Percentiles rank a stretch among this genome's conserved stretches.
Conservation (phyloP, 1,139 yeast genomes). For the Pichia cactophila region DNA sequence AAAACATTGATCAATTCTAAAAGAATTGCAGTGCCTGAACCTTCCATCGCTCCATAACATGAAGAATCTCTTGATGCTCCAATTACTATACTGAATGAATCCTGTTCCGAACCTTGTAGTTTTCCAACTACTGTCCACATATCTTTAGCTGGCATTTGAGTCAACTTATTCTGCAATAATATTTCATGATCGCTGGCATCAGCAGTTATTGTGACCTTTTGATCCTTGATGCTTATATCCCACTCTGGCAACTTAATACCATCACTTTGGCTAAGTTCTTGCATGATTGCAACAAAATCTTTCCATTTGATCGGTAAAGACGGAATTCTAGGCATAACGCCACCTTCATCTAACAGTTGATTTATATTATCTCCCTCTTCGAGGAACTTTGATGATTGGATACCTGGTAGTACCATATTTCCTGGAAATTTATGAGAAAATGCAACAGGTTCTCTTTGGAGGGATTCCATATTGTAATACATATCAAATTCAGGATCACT, state of each 20-base stretch:
- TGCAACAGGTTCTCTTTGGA: constrained; percentile 61
- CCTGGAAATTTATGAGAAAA: constrained; percentile 65
- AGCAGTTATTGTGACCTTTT: constrained; percentile 32
- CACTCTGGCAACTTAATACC: constrained; percentile 40
- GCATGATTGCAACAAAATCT: constrained; percentile 51
- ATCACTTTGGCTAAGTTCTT: constrained; percentile 27
- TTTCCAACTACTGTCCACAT: constrained; percentile 77
- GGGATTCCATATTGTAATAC: constrained; percentile 34
- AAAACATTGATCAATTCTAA: constrained; percentile 67
- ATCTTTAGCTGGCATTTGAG: constrained; percentile 53
- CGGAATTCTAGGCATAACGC: constrained; percentile 62
- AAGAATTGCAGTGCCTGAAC: constrained; percentile 69
- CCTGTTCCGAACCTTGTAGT: constrained; percentile 74
- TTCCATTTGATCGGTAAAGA: constrained; percentile 67
- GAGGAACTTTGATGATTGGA: constrained; percentile 22
- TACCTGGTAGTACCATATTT: constrained; percentile 71
- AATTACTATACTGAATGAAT: constrained; percentile 62
- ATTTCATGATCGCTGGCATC: constrained; percentile 27
- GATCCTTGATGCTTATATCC: constrained; percentile 23
- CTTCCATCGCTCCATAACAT: constrained; percentile 70
- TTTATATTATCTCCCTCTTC: constrained; percentile 16
- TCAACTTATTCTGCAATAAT: constrained; percentile 39
- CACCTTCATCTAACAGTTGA: constrained; percentile 39
- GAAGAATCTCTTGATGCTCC: constrained; percentile 82
- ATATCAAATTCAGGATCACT: constrained; percentile 32